Conservation (phyloP, 345 rosid species). For the Salix udensis region DNA sequence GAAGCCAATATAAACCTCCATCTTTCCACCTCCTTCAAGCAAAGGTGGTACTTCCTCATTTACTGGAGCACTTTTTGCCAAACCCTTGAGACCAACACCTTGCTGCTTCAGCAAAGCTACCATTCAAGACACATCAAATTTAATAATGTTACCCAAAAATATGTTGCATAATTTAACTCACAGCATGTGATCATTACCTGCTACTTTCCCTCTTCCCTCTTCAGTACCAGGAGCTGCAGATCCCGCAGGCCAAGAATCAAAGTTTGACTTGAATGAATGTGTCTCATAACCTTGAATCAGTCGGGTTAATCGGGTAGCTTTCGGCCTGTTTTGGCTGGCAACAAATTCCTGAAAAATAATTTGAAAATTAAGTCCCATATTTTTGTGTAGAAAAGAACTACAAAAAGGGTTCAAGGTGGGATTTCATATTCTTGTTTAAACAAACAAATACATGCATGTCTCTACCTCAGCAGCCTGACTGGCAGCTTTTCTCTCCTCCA, state of each 20-base stretch:
- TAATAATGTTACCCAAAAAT: conserved; percentile 12
- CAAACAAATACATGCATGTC: conserved; percentile 7
- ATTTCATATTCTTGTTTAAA: conserved; percentile 11
- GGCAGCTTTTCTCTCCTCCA: conserved; percentile 93
- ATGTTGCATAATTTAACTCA: conserved; percentile 8
- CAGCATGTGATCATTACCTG: conserved; percentile 51
- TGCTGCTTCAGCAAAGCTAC: conserved; percentile 94
- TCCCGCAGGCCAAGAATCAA: conserved; percentile 95
- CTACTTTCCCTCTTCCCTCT: conserved; percentile 99
- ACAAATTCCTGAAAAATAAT: conserved; percentile 63
- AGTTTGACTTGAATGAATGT: conserved; percentile 79
- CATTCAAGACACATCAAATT: conserved; percentile 23
- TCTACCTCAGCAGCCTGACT: conserved; percentile 83
- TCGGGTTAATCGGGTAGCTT: conserved; percentile 67
- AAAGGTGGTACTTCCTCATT: conserved; percentile 91
- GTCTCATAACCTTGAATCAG: conserved; percentile 95
- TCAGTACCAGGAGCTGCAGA: conserved; percentile 70
- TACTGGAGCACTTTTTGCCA: conserved; percentile 59
- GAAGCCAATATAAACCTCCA: conserved; percentile 63
- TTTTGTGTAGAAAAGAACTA: neutral
- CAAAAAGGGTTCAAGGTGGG: conserved; percentile 15
- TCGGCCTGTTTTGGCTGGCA: conserved; percentile 78
- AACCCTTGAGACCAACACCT: conserved; percentile 85
- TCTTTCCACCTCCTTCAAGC: conserved; percentile 93
- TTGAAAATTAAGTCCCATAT: conserved; percentile 19